These are phyloP conservation scores for Lathyrus tuberosus DNA, from an alignment of 306 rosid species.

Conservation along the genomic window DNA sequence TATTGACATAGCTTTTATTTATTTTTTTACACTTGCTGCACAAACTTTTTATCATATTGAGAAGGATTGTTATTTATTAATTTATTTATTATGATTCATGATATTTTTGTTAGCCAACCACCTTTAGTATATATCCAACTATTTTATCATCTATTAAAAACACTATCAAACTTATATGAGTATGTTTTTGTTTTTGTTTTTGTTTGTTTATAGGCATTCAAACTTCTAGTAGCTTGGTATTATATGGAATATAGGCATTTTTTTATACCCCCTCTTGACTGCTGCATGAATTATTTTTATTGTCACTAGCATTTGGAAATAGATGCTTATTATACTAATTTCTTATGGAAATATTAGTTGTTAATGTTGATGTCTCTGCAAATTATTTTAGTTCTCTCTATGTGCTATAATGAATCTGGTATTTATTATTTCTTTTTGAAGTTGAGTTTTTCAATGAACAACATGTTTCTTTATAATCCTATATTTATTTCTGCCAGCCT, in stretches of 20 bases:
- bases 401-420: slow-evolving; percentile 6
- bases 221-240: background rate
- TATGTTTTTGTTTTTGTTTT: too few species aligned
- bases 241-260: slow-evolving; percentile 3
- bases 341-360: slow-evolving; percentile 4
- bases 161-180: background rate
- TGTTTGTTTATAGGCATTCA: slow-evolving; percentile 13
- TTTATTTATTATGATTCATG: background rate
- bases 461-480: too few species aligned
- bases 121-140: background rate
- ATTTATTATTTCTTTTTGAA: background rate
- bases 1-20: background rate
- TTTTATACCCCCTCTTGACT: background rate
- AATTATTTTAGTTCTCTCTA: background rate
- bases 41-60: background rate
- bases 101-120: slow-evolving; percentile 3
- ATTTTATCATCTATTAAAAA: background rate
- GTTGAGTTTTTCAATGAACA: too few species aligned
- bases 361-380: slow-evolving; percentile 1
- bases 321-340: background rate
- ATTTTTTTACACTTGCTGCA: slow-evolving; percentile 11
- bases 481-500: too few species aligned
- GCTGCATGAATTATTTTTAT: slow-evolving; percentile 5
- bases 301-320: slow-evolving; percentile 6
- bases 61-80: slow-evolving; percentile 1